Base-by-base conservation (phyloP, 129 eudicot genomes). In the Artemisia argyi region DNA sequence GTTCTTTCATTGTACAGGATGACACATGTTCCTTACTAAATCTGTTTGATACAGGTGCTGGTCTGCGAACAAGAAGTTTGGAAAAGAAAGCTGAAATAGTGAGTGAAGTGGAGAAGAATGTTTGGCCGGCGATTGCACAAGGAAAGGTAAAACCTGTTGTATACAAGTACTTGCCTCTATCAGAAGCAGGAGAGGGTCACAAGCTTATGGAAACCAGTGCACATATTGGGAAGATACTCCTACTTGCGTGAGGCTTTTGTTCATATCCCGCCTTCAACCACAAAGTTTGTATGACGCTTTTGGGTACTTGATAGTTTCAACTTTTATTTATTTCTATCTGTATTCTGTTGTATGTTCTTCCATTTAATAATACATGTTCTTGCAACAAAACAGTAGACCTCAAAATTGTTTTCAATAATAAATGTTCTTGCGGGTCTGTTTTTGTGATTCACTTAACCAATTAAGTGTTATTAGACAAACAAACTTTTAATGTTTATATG, bases 31-130 rank as follows among this genome's bases (percentile, higher is more conserved):
- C 35, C 9, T 9, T 69, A 9, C 53, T 66, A 57, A 47, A 62
- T 61, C 12, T 70, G 55, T 53, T 69, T 61, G 63, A 50, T 68
- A 55, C 68, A 80, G 84, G 68, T 32, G 84, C 84, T 69, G 97
- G 98, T 59, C 56, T 94, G 82, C 80, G 98, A 65, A 68, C 68
- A 47, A 83, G 98, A 75, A 90, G 82, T 18, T 18, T 69, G 58
- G 96, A 94, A 68, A 85, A 87, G 88, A 94, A 94, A 81, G 96
- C 97, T 20, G 73, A 55, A 75, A 91, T 88, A 50, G 91, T 85
- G 60, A 83, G 84, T 22, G 95, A 91, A 26, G 95, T 91, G 59
- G 95, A 91, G 82, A 88, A 91, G 82, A 83, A 83, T 3, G 89
- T 91, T 57, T 91, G 95, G 95, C 95, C 95, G 0, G 95, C 97